These are phyloP conservation scores for Pythium vanterpoolii DNA, from an alignment of 352 stramenopile genomes.

Conservation along the genomic window DNA sequence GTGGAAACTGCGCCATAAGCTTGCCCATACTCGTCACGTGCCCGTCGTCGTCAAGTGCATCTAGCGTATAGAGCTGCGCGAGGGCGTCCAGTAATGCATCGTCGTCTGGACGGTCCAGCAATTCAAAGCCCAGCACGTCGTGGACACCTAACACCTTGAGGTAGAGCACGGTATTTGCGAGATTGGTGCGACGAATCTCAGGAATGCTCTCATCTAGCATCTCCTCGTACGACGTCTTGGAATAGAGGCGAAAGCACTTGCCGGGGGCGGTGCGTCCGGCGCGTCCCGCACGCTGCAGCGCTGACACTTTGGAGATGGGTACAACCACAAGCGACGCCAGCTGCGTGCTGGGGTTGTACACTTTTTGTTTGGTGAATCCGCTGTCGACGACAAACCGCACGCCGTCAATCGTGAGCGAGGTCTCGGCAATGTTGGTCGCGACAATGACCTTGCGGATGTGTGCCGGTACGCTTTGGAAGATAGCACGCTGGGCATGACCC, in stretches of 20 bases:
- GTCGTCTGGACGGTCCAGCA: conserved; percentile 65
- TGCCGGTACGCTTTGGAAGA: conserved; percentile 90
- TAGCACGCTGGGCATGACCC: conserved; percentile 89
- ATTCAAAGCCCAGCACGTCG: conserved; percentile 68
- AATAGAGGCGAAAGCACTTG: conserved; percentile 99
- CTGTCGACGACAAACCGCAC: conserved; percentile 82
- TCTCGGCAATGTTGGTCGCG: conserved; percentile 94
- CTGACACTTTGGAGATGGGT: conserved; percentile 94
- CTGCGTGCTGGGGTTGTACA: conserved; percentile 72
- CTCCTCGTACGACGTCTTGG: conserved; percentile 94
- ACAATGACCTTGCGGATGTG: conserved; percentile 85
- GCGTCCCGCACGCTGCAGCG: conserved; percentile 93
- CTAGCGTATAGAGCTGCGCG: conserved; percentile 68
- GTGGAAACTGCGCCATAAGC: conserved; percentile 81
- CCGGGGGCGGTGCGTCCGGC: conserved; percentile 95
- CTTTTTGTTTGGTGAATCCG: conserved; percentile 92
- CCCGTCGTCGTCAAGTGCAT: conserved; percentile 49
- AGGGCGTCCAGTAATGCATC: conserved; percentile 74
- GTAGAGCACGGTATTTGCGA: conserved; percentile 94
- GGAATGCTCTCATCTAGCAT: conserved; percentile 98
- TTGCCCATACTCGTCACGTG: conserved; percentile 56
- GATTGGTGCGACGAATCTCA: conserved; percentile 95
- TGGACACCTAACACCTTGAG: conserved; percentile 71
- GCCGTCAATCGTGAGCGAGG: conserved; percentile 98
- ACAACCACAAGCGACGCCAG: conserved; percentile 90